Conservation (phyloP, 2,329 filamentous ascomycete species). For the Alternaria novae-zelandiae region DNA sequence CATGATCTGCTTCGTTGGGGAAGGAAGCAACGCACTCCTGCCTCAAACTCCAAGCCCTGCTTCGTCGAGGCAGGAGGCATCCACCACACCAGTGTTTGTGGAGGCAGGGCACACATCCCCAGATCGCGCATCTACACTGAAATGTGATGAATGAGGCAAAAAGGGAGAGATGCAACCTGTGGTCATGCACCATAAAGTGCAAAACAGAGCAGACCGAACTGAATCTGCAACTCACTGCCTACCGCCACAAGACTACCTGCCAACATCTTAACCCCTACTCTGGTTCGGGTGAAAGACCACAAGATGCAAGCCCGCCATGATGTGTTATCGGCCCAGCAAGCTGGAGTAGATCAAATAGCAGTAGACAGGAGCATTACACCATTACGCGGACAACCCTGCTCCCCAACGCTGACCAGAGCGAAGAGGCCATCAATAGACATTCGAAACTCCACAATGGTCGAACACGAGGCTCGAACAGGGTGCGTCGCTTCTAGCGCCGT, state of each 20-base stretch:
- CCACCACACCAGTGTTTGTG: not conserved
- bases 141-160: fast-evolving
- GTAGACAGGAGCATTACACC: not conserved
- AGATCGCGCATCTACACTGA: fast-evolving
- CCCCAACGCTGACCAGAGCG: not conserved
- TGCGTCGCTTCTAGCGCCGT: not conserved
- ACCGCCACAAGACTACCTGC: not conserved
- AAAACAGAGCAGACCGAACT: not conserved
- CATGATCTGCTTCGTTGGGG: not conserved
- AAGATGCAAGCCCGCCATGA: not conserved
- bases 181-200: not conserved
- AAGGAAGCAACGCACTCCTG: not conserved
- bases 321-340: not conserved
- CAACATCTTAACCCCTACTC: not conserved
- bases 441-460: not conserved
- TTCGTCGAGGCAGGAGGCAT: not conserved
- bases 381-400: not conserved
- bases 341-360: not conserved
- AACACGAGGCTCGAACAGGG: not conserved
- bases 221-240: not conserved
- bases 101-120: not conserved
- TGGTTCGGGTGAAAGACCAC: not conserved
- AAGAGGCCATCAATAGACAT: not conserved
- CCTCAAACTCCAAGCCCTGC: not conserved
- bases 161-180: not conserved